Evolutionary conservation across 1,139 yeast species (phyloP).

Genomic region (Saccharomycopsis hybrid): DNA sequence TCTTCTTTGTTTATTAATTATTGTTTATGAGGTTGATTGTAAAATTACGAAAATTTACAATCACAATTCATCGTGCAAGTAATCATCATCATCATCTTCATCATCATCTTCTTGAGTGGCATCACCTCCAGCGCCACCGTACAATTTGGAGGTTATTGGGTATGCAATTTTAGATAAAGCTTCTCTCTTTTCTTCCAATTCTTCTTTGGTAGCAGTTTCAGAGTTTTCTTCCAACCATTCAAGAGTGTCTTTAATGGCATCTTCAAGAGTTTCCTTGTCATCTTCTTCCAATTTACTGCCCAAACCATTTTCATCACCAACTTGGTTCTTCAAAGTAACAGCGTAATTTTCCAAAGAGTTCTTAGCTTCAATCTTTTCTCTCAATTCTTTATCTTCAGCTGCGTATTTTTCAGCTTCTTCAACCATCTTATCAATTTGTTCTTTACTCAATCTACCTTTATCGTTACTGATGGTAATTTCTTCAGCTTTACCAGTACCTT

Average conservation of each 20-base stretch:
- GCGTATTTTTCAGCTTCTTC: constrained; percentile 91
- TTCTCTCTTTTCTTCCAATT: constrained; percentile 89
- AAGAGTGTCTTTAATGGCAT: constrained; percentile 79
- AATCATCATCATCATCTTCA: constrained; percentile 47
- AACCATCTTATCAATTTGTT: constrained; percentile 90
- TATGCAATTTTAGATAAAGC: constrained; percentile 76
- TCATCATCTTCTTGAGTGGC: constrained; percentile 62
- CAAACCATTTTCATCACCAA: constrained; percentile 60
- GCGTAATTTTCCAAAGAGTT: constrained; percentile 87
- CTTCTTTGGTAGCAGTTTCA: constrained; percentile 84
- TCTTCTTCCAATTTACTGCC: constrained; percentile 81
- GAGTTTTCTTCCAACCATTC: constrained; percentile 89
- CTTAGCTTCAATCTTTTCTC: constrained; percentile 79
- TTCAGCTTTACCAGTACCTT: constrained; percentile 95
- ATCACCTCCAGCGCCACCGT: constrained; percentile 54
- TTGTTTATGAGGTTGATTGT: too few relatives aligned
- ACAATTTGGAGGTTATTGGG: constrained; percentile 90
- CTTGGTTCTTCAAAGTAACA: constrained; percentile 74
- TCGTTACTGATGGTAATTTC: constrained; percentile 93
- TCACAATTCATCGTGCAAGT: constrained; percentile 55
- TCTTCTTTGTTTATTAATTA: too few relatives aligned
- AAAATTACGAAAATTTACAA: too few relatives aligned
- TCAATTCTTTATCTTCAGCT: constrained; percentile 76
- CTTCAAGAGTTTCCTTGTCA: constrained; percentile 84
- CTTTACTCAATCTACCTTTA: constrained; percentile 91